Conservation (phyloP, 1,284 basidiomycete genomes). For the Ganoderma lingzhi region DNA sequence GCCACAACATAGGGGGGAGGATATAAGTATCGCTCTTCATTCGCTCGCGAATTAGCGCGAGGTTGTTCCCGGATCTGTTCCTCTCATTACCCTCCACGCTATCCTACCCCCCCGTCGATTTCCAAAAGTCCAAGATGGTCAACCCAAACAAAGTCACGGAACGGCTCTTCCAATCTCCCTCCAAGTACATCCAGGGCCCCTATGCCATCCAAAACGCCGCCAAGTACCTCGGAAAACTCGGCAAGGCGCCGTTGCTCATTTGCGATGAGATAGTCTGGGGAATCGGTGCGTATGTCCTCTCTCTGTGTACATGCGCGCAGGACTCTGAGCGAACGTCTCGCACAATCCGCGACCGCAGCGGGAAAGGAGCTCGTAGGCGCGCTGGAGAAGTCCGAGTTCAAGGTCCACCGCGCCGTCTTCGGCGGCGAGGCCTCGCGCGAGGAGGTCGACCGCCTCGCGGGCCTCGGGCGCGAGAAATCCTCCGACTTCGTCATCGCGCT, state of each 20-base stretch:
- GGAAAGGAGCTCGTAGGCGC: constrained; percentile 41
- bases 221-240: constrained; percentile 41
- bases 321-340: not conserved
- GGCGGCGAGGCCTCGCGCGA: constrained; percentile 43
- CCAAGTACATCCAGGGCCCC: constrained; percentile 47
- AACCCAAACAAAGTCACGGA: constrained; percentile 44
- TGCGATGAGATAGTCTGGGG: constrained; percentile 43
- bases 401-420: constrained; percentile 40
- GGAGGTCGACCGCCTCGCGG: constrained; percentile 40
- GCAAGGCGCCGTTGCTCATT: constrained; percentile 40
- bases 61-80: not conserved
- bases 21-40: constrained; percentile 5
- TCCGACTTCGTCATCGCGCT: constrained; percentile 45
- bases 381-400: constrained; percentile 38
- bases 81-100: not conserved
- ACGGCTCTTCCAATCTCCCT: constrained; percentile 46
- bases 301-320: not conserved
- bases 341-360: constrained; percentile 27
- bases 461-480: constrained; percentile 32
- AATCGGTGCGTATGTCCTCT: constrained; percentile 38
- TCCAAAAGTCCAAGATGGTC: constrained; percentile 32
- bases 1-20: not conserved
- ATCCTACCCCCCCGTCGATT: not conserved
- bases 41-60: not conserved
- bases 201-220: constrained; percentile 45